Evolutionary conservation across 2,329 filamentous ascomycete genomes (phyloP).

Genomic region (Xylariaceae sp.): DNA sequence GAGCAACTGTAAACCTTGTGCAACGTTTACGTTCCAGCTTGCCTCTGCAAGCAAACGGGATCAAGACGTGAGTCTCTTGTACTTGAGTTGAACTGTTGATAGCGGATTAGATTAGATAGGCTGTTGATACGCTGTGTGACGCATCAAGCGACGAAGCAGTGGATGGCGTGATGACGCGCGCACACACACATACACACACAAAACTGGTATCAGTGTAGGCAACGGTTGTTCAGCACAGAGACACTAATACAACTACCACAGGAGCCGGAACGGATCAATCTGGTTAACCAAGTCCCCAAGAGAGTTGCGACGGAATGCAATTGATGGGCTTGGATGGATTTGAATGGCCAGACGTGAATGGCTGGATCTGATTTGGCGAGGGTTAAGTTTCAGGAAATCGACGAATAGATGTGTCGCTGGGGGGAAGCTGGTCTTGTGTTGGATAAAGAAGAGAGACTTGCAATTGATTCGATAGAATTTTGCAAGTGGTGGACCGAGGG

Average conservation of each 20-base stretch:
- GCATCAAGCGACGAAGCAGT: constrained; percentile 12
- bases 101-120: constrained; percentile 21
- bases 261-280: no score
- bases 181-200: no score
- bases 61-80: neutral
- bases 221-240: neutral
- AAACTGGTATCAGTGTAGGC: no score
- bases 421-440: constrained; percentile 34
- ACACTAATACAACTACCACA: neutral
- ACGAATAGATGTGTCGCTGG: constrained; percentile 32
- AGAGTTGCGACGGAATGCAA: constrained; percentile 18
- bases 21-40: constrained; percentile 18
- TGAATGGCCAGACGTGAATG: constrained; percentile 18
- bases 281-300: constrained; percentile 10
- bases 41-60: constrained; percentile 13
- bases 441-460: constrained; percentile 38
- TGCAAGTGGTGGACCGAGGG: constrained; percentile 41
- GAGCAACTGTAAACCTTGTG: constrained; percentile 24
- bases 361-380: constrained; percentile 37
- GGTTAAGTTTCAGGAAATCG: constrained; percentile 35
- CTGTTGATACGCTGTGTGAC: constrained; percentile 17
- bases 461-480: constrained; percentile 45
- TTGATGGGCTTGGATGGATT: constrained; percentile 20
- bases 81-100: constrained; percentile 6
- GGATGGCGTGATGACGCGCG: constrained; percentile 21